A percentile compares a stretch with the other conserved stretches of the same genome.
These are phyloP conservation scores for Nicotiana tabacum DNA, from an alignment of 257 asterid species.

Conservation along the genomic window DNA sequence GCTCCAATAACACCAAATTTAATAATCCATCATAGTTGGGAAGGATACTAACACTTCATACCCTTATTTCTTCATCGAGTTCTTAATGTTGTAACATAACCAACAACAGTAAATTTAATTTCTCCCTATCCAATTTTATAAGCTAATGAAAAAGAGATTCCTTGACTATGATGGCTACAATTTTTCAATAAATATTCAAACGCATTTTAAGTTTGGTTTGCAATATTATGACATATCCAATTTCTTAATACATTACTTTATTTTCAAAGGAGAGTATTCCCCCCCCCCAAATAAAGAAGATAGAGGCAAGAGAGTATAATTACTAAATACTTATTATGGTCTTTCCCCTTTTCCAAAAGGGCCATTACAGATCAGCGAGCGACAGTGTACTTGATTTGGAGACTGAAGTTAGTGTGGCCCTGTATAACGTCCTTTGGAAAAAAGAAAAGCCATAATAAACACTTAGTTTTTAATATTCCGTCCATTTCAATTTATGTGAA, in stretches of 20 bases:
- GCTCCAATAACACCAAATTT: constrained; percentile 18
- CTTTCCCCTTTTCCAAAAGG: too few relatives aligned
- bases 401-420: too few relatives aligned
- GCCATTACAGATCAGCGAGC: too few relatives aligned
- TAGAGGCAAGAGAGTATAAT: too few relatives aligned
- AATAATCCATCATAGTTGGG: not conserved
- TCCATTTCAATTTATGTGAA: too few relatives aligned
- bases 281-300: too few relatives aligned
- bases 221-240: not conserved
- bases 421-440: too few relatives aligned
- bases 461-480: too few relatives aligned
- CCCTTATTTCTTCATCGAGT: not conserved
- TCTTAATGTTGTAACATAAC: not conserved
- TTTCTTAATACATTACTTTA: not conserved
- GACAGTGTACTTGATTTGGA: too few relatives aligned
- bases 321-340: too few relatives aligned
- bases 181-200: not conserved
- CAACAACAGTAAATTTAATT: not conserved
- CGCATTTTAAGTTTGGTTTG: not conserved
- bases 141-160: not conserved
- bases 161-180: not conserved
- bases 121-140: not conserved
- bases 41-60: not conserved
- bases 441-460: too few relatives aligned
- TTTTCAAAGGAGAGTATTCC: not conserved